Conservation (phyloP, 108 stramenopile genomes). For the Nitzschia palea region DNA sequence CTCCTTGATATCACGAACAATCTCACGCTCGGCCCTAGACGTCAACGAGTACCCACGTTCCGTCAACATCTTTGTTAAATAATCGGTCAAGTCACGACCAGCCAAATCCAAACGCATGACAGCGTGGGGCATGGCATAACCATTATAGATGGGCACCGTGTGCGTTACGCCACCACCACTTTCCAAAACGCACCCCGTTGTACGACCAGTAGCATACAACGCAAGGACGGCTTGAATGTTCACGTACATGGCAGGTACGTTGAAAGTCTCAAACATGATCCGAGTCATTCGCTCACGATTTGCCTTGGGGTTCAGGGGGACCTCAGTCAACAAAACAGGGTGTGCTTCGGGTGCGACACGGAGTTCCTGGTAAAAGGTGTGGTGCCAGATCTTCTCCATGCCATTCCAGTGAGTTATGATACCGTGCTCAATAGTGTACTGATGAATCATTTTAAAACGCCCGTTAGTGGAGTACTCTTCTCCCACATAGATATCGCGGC, state of each 20-base stretch:
- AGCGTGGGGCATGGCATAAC: constrained; percentile 88
- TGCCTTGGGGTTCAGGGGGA: constrained; percentile 96
- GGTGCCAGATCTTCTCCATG: constrained; percentile 95
- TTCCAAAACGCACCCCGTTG: constrained; percentile 89
- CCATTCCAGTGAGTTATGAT: constrained; percentile 94
- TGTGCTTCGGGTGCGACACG: constrained; percentile 92
- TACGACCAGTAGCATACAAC: constrained; percentile 81
- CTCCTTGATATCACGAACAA: constrained; percentile 88
- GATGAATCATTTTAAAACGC: too few species aligned
- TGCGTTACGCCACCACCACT: constrained; percentile 87
- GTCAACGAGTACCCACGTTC: constrained; percentile 75
- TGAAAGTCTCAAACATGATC: constrained; percentile 99
- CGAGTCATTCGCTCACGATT: constrained; percentile 98
- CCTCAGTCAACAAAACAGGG: constrained; percentile 97
- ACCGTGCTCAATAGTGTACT: constrained; percentile 95
- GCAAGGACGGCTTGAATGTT: constrained; percentile 96
- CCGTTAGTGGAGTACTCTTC: too few species aligned
- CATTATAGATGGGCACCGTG: constrained; percentile 91
- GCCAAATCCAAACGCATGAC: constrained; percentile 83
- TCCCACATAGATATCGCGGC: too few species aligned
- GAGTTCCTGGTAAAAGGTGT: constrained; percentile 93
- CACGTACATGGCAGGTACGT: constrained; percentile 98
- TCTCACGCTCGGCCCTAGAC: constrained; percentile 74
- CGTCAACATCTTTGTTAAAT: constrained; percentile 86
- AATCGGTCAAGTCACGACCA: constrained; percentile 87